Base-by-base conservation (phyloP, 768 basidiomycete genomes). In the Boletus rufocinnamomeus region DNA sequence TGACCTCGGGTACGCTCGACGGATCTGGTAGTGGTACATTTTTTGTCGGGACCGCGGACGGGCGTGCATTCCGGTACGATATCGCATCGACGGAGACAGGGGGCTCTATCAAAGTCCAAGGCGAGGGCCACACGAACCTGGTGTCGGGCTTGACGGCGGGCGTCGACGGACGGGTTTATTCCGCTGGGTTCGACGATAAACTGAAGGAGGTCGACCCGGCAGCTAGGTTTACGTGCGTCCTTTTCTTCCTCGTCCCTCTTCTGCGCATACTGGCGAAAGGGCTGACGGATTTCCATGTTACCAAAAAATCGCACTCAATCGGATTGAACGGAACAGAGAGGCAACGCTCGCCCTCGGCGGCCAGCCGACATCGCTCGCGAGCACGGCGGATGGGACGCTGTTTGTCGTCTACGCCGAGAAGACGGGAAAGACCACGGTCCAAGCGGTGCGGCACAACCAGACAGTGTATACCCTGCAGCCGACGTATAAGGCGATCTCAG, bases 111-210 rank as follows among this genome's bases (percentile, higher is more conserved):
- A 79, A 79, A 35, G 72, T 92, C 14, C 69, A 71, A 25, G 94
- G 95, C 4, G 75, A 81, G 3, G 83, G 85, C 1, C 95, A 96
- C 71, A 79, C 84, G 7, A 90, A 79, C 60, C 78, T 89, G 50
- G 81, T 97, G 21, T 80, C 86, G 0, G 86, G 81, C 0, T 72
- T 97, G 47, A 77, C 83, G 0, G 69, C 78, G 0, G 75, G 78
- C 11, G 64, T 74, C 0, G 68, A 72, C 9, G 84, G 82, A 28
- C 84, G 80, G 53, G 76, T 89, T 1, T 88, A 83, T 65, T 88
- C 88, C 23, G 75, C 84, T 17, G 95, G 91, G 14, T 94, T 84
- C 67, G 95, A 97, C 61, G 95, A 97, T 68, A 77, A 71, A 34
- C 75, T 93, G 4, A 79, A 87, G 46, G 91, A 92, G 66, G 83